A percentile compares a stretch with the other conserved stretches of the same genome.
These are phyloP conservation scores for Epicoccum sorghinum DNA, from an alignment of 2,329 filamentous ascomycete genomes.

Conservation along the genomic window DNA sequence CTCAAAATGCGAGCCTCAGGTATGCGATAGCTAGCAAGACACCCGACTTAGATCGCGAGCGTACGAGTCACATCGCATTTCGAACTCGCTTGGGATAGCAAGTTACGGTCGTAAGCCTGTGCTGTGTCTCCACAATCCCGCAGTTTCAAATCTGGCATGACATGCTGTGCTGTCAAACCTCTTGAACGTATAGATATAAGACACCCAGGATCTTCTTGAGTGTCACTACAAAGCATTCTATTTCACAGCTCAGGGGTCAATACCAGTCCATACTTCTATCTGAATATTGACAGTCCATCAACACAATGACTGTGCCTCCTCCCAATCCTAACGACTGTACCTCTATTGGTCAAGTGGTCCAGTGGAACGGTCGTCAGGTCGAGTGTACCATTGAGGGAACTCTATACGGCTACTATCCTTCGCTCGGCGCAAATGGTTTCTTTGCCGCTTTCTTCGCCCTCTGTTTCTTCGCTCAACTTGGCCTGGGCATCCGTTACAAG, in stretches of 20 bases:
- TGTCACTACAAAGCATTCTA: not conserved
- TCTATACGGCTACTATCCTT: conserved; percentile 62
- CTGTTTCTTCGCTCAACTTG: conserved; percentile 56
- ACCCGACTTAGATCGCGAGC: conserved; percentile 1
- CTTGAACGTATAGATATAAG: conserved; percentile 23
- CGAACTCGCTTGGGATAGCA: conserved; percentile 7
- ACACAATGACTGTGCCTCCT: conserved; percentile 29
- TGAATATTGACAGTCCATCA: too few relatives aligned
- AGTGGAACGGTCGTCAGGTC: not conserved
- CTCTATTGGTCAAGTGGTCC: conserved; percentile 17
- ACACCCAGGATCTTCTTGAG: conserved; percentile 2
- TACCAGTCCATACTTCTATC: too few relatives aligned
- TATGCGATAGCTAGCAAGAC: not conserved
- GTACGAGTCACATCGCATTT: conserved; percentile 7
- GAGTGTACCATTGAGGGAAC: conserved; percentile 55
- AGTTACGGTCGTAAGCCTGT: conserved; percentile 2
- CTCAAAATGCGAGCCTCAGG: conserved; percentile 16
- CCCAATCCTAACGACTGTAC: conserved; percentile 26
- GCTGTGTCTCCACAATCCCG: conserved; percentile 5
- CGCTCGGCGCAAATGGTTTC: conserved; percentile 58
- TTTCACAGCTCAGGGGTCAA: too few relatives aligned
- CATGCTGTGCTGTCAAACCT: conserved; percentile 9
- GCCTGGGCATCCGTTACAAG: conserved; percentile 56
- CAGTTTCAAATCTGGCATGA: not conserved
- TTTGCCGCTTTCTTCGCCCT: conserved; percentile 60